phyloP scores from a whole-genome alignment of 2,329 filamentous ascomycete species.

The Pestalotiopsis sp. region DNA sequence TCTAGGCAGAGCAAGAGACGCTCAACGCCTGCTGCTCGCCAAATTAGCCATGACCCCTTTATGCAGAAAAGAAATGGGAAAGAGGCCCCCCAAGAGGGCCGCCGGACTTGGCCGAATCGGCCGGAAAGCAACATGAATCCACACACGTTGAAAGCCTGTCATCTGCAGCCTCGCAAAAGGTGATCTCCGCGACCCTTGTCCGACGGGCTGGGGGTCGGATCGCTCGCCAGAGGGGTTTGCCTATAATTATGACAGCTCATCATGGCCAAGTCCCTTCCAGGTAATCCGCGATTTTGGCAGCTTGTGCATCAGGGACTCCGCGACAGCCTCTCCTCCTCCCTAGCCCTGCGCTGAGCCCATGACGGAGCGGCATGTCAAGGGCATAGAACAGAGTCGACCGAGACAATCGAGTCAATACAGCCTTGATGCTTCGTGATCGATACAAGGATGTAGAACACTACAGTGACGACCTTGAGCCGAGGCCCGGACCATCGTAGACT shows the following conservation, averaged over 20 bases:
- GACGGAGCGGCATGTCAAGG: neutral
- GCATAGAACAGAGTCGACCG: neutral
- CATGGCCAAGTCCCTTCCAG: neutral
- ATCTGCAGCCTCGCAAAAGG: conserved; percentile 5
- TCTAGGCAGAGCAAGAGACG: neutral
- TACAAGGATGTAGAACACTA: neutral
- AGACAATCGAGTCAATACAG: too few species aligned
- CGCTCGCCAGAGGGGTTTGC: conserved; percentile 10
- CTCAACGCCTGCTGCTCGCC: neutral
- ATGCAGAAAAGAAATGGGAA: neutral
- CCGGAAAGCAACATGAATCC: neutral
- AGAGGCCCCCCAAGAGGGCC: neutral
- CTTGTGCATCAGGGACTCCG: neutral
- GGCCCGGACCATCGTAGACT: neutral
- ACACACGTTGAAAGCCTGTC: neutral
- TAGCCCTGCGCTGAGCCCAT: neutral
- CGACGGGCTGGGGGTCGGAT: conserved; percentile 1
- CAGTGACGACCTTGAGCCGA: neutral
- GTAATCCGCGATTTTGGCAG: neutral
- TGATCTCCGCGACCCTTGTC: conserved; percentile 10
- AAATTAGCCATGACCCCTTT: neutral
- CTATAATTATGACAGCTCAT: conserved; percentile 13
- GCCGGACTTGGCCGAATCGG: neutral
- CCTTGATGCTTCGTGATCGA: neutral
- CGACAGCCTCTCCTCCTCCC: neutral